phyloP scores from a whole-genome alignment of 1,284 basidiomycete genomes.

The Tranzscheliella williamsii region DNA sequence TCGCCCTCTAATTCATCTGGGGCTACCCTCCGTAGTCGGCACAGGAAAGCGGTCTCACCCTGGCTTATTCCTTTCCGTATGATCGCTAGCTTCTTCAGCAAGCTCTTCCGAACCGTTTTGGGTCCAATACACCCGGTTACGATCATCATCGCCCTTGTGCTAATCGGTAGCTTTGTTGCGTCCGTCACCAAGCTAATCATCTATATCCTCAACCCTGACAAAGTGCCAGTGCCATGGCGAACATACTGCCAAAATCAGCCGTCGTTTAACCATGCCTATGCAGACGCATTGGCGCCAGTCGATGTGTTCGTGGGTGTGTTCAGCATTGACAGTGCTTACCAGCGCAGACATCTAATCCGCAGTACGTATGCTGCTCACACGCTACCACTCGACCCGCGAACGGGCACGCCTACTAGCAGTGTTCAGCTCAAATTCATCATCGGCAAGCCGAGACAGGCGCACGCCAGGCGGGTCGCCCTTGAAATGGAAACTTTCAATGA shows the following conservation, averaged over 20 bases:
- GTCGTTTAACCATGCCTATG: constrained; percentile 62
- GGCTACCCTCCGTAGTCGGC: constrained; percentile 13
- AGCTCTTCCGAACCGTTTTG: constrained; percentile 36
- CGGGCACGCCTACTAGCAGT: constrained; percentile 65
- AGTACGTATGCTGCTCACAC: constrained; percentile 83
- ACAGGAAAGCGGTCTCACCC: constrained; percentile 5
- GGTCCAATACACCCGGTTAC: constrained; percentile 46
- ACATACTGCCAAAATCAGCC: constrained; percentile 76
- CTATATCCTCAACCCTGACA: constrained; percentile 92
- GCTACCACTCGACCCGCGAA: constrained; percentile 50
- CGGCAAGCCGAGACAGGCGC: constrained; percentile 78
- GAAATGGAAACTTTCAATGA: constrained; percentile 94
- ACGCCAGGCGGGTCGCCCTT: constrained; percentile 76
- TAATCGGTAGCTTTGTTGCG: constrained; percentile 46
- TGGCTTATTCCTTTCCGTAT: constrained; percentile 29
- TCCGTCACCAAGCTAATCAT: constrained; percentile 67
- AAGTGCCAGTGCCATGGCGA: constrained; percentile 89
- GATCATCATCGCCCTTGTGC: constrained; percentile 38
- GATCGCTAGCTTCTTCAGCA: constrained; percentile 24
- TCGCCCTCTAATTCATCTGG: constrained; percentile 7
- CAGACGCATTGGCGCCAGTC: constrained; percentile 78
- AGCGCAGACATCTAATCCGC: constrained; percentile 84
- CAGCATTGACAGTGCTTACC: constrained; percentile 74
- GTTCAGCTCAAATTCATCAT: constrained; percentile 89
- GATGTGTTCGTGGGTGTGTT: constrained; percentile 90